These are phyloP conservation scores for Rhizodiscina lignyota DNA, from an alignment of 495 filamentous ascomycete species.

Conservation along the genomic window DNA sequence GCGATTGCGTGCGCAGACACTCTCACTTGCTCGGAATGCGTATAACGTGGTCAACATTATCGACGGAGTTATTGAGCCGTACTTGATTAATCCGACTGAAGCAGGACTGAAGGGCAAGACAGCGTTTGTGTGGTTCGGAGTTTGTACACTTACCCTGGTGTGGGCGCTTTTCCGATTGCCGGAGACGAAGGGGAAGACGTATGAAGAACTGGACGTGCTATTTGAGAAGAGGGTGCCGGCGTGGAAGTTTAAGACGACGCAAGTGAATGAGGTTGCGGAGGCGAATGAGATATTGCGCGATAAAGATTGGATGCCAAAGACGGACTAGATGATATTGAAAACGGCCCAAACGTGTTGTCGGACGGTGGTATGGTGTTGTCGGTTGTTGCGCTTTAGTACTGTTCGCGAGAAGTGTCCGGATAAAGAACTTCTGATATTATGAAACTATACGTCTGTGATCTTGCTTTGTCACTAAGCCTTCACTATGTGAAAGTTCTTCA, in stretches of 20 bases:
- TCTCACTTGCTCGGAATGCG: slow-evolving; percentile 37
- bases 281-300: no score
- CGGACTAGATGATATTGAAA: no score
- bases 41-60: slow-evolving; percentile 33
- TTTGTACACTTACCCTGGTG: slow-evolving; percentile 27
- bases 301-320: no score
- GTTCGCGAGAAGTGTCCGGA: no score
- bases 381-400: no score
- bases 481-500: no score
- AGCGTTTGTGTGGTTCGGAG: slow-evolving; percentile 40
- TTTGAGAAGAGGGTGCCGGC: slow-evolving; percentile 19
- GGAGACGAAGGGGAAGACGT: slow-evolving; percentile 18
- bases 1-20: slow-evolving; percentile 34
- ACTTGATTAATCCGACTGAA: slow-evolving; percentile 30
- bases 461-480: no score
- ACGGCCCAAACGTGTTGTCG: no score
- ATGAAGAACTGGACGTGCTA: slow-evolving; percentile 21
- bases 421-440: no score
- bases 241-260: slow-evolving; percentile 18
- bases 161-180: slow-evolving; percentile 22
- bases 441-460: no score
- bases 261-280: slow-evolving; percentile 20
- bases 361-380: no score
- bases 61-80: slow-evolving; percentile 27
- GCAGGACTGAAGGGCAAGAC: slow-evolving; percentile 35